A percentile compares a stretch with the other conserved stretches of the same genome.
These are phyloP conservation scores for Penicillium vulpinum DNA, from an alignment of 2,329 filamentous ascomycete genomes.

Conservation along the genomic window DNA sequence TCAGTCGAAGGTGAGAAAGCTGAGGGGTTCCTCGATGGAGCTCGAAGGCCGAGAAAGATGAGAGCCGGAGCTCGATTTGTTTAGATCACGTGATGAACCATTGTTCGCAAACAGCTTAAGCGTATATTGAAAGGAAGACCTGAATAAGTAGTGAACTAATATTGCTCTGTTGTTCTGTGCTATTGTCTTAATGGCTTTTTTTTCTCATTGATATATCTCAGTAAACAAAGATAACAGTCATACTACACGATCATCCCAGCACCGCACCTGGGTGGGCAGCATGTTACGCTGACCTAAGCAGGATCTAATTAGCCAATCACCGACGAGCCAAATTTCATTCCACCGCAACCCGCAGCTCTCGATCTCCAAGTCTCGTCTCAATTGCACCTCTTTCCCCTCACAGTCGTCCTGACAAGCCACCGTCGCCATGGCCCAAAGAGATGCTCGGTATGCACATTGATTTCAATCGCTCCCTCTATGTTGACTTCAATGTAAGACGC, in stretches of 20 bases:
- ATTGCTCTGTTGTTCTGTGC: not conserved
- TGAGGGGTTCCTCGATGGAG: constrained; percentile 20
- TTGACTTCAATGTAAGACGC: constrained; percentile 16
- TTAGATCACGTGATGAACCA: constrained; percentile 21
- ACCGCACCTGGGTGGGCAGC: constrained; percentile 3
- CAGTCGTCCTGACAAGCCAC: constrained; percentile 18
- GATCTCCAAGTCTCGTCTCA: constrained; percentile 22
- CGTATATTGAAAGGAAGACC: not conserved
- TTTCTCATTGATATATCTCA: too few relatives aligned
- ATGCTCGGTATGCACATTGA: constrained; percentile 31
- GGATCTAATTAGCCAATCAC: constrained; percentile 34
- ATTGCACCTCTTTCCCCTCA: constrained; percentile 19
- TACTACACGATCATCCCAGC: not conserved
- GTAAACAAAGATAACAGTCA: not conserved
- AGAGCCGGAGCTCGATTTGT: constrained; percentile 25
- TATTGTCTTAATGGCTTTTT: not conserved
- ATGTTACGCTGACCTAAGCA: constrained; percentile 23
- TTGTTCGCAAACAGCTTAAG: not conserved
- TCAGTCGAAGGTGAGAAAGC: constrained; percentile 13
- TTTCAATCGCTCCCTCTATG: not conserved
- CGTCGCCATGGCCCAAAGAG: constrained; percentile 34
- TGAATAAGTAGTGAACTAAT: not conserved
- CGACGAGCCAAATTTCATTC: constrained; percentile 32
- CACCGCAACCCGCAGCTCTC: constrained; percentile 30
- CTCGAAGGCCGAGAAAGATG: constrained; percentile 19